Percentiles rank a stretch among this genome's conserved stretches.
Evolutionary conservation across 108 stramenopile genomes (phyloP).

Genomic region (Tribonema minus): DNA sequence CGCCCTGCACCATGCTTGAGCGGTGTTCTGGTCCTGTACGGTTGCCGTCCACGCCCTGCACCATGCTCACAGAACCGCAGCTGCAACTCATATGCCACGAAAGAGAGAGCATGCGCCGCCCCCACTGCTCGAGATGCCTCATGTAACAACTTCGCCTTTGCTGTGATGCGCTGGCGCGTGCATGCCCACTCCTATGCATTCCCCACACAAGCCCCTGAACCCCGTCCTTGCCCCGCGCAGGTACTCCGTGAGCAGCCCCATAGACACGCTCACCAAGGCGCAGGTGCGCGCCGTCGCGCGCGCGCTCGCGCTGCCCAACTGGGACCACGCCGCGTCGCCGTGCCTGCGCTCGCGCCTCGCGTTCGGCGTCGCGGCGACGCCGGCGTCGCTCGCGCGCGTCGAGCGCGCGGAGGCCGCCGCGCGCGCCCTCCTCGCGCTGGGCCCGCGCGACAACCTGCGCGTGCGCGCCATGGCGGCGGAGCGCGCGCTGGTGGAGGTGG

Average conservation of each 20-base stretch:
- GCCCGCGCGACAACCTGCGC: constrained; percentile 27
- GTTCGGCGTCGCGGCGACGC: constrained; percentile 66
- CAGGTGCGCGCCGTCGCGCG: constrained; percentile 19
- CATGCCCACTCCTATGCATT: too few species aligned
- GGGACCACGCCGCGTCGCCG: constrained; percentile 83
- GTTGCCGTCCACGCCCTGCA: too few species aligned
- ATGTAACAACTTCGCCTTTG: too few species aligned
- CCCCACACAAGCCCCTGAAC: too few species aligned
- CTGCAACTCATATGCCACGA: too few species aligned
- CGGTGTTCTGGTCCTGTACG: too few species aligned
- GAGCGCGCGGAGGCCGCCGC: constrained; percentile 20
- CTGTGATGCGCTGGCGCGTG: too few species aligned
- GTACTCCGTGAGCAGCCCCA: constrained; percentile 58
- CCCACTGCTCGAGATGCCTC: too few species aligned
- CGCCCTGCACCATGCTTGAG: too few species aligned
- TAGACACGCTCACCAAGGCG: constrained; percentile 66
- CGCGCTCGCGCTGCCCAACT: constrained; percentile 74
- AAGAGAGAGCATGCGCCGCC: too few species aligned
- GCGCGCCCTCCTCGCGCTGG: not conserved
- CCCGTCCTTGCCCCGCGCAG: too few species aligned
- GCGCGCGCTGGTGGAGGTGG: constrained; percentile 36
- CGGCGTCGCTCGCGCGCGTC: constrained; percentile 7
- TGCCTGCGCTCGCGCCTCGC: constrained; percentile 82
- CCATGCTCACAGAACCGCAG: too few species aligned
- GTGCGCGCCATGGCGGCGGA: constrained; percentile 30